Evolutionary conservation across 176 grass and related monocot species (phyloP), one percentile per base, ranked within the genome.

Genomic region (Areca catechu): DNA sequence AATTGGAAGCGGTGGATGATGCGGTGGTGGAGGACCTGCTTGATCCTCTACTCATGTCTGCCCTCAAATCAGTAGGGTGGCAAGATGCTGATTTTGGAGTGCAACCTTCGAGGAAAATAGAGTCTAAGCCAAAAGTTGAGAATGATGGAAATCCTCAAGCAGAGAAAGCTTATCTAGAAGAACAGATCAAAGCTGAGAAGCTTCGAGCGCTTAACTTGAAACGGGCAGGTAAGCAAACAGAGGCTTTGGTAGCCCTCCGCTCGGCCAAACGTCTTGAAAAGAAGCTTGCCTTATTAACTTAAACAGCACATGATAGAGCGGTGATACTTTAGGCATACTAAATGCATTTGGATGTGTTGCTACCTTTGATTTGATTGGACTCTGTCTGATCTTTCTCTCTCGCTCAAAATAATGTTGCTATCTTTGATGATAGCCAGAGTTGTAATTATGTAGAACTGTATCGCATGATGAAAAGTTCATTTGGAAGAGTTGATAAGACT

Each of bases 21-120:
- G 54, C 29, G 1, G 66, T 21, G 1, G 86, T 96, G 4, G 86
- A 96, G 71, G 80, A 90, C 80, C 81, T 96, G 25, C 54, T 96
- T 24, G 91, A 96, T 68, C 91, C 91, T 51, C 86, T 87, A 30
- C 84, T 96, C 37, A 84, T 90, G 74, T 90, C 91, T 48, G 86
- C 80, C 10, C 51, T 96, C 0, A 87, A 68, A 65, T 86, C 91
- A 7, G 88, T 96, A 4, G 91, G 91, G 18, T 85, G 86, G 91
- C 76, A 82, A 1, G 86, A 86, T 49, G 48, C 65, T 20, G 71
- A 80, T 69, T 49, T 76, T 22, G 75, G 4, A 12, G 20, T 47
- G 1, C 69, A 71, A 61, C 79, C 73, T 69, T 52, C 15, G 0
- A 74, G 60, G 17, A 87, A 86, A 76, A 9, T 30, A 15, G 83